Evolutionary conservation across 495 filamentous ascomycete genomes (phyloP).

Genomic region (Penicillium goetzii): DNA sequence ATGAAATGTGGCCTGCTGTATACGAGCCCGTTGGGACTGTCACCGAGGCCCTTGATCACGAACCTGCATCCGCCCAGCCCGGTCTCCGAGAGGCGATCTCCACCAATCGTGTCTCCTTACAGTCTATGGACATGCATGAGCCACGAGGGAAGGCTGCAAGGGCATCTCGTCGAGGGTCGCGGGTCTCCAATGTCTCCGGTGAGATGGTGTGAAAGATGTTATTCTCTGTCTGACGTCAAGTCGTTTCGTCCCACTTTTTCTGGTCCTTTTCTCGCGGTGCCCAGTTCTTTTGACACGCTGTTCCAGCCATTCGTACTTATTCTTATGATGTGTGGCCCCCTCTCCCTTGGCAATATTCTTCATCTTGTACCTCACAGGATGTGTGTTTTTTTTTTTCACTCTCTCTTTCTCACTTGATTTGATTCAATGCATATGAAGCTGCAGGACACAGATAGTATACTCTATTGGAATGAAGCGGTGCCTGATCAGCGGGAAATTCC

Average conservation of each 20-base stretch:
- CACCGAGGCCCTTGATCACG: not conserved
- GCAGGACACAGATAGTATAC: not conserved
- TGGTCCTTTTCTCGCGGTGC: not conserved
- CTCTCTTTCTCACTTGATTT: not conserved
- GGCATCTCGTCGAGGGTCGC: not conserved
- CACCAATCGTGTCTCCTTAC: not conserved
- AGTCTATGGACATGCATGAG: not conserved
- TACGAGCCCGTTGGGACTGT: not conserved
- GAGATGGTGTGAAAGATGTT: slow-evolving; percentile 16
- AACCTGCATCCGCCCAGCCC: not conserved
- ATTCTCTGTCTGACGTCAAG: slow-evolving; percentile 22
- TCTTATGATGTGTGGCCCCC: slow-evolving; percentile 10
- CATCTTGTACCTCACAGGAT: not conserved
- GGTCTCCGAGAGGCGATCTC: not conserved
- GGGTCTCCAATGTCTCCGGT: not conserved
- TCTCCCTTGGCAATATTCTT: not conserved
- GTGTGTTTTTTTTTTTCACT: not conserved
- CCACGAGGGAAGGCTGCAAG: not conserved
- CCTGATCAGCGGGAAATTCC: not conserved
- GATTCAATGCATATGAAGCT: not conserved
- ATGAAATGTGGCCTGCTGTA: slow-evolving; percentile 6
- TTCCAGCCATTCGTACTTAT: slow-evolving; percentile 12
- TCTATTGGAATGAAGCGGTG: slow-evolving; percentile 2
- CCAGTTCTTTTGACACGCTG: slow-evolving; percentile 8
- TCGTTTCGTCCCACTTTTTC: slow-evolving; percentile 21